These are phyloP conservation scores for Ogataea zsoltii DNA, from an alignment of 805 yeast species.

Conservation along the genomic window DNA sequence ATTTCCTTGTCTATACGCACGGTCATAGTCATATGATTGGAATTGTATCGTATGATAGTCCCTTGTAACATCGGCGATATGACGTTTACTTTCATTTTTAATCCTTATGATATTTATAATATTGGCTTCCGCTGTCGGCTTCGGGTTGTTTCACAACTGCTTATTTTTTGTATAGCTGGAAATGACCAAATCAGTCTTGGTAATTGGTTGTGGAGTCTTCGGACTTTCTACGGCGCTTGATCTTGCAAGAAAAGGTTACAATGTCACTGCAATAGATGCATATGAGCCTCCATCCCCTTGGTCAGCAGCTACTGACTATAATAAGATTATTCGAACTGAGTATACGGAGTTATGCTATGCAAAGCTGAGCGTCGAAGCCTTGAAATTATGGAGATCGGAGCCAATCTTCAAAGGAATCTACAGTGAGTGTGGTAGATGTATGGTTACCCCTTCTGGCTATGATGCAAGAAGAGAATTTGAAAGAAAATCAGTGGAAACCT, in stretches of 20 bases:
- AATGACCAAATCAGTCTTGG: conserved; percentile 12
- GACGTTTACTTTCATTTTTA: too few relatives aligned
- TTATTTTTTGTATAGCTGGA: too few relatives aligned
- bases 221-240: conserved; percentile 45
- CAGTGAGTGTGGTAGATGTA: conserved; percentile 43
- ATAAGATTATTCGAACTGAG: conserved; percentile 51
- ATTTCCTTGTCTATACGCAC: too few relatives aligned
- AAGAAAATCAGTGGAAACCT: conserved; percentile 35
- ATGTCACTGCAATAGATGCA: conserved; percentile 40
- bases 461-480: conserved; percentile 41
- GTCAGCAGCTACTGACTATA: conserved; percentile 49
- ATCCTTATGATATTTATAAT: too few relatives aligned
- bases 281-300: conserved; percentile 43
- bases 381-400: conserved; percentile 39
- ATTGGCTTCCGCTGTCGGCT: too few relatives aligned
- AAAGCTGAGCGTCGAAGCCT: conserved; percentile 46
- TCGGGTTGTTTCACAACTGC: too few relatives aligned
- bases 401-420: conserved; percentile 36
- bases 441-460: conserved; percentile 36
- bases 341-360: conserved; percentile 45
- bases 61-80: too few relatives aligned
- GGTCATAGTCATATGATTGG: too few relatives aligned
- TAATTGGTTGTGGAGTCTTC: conserved; percentile 43
- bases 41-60: too few relatives aligned
- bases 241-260: conserved; percentile 31